Percentiles rank a stretch among this genome's conserved stretches.
These are phyloP conservation scores for Betula pendula DNA, from an alignment of 306 rosid genomes.

Conservation along the genomic window DNA sequence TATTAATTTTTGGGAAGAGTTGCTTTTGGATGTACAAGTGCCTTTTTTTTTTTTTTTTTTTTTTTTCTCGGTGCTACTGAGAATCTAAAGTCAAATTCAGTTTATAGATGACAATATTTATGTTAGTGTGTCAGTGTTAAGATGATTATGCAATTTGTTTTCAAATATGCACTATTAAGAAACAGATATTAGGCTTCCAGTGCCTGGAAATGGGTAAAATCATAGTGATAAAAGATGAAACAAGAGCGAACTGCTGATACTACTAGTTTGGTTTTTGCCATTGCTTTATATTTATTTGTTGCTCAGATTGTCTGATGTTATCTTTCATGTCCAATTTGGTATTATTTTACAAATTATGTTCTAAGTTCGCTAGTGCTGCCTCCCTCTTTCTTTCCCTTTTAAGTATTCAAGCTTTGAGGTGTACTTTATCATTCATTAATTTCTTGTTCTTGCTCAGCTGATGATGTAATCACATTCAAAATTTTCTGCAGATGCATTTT, in stretches of 20 bases:
- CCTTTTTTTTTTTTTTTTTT: too few relatives aligned
- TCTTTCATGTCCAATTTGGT: not conserved
- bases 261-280: not conserved
- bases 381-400: not conserved
- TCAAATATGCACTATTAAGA: not conserved
- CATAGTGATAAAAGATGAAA: not conserved
- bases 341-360: not conserved
- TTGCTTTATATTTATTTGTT: not conserved
- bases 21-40: not conserved
- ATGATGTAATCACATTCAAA: conserved; percentile 17
- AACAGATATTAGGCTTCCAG: not conserved
- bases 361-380: not conserved
- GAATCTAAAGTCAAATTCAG: not conserved
- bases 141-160: not conserved
- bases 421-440: conserved; percentile 6
- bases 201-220: not conserved
- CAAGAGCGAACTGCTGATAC: not conserved
- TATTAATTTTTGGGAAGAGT: too few relatives aligned
- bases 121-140: not conserved
- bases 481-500: conserved; percentile 78
- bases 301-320: not conserved
- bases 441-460: conserved; percentile 21
- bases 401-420: conserved; percentile 10
- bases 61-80: not conserved
- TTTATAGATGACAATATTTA: not conserved